Percentiles rank a stretch among this genome's conserved stretches.
These are phyloP conservation scores for Claviceps lovelessii DNA, from an alignment of 2,329 filamentous ascomycete species.

Conservation along the genomic window DNA sequence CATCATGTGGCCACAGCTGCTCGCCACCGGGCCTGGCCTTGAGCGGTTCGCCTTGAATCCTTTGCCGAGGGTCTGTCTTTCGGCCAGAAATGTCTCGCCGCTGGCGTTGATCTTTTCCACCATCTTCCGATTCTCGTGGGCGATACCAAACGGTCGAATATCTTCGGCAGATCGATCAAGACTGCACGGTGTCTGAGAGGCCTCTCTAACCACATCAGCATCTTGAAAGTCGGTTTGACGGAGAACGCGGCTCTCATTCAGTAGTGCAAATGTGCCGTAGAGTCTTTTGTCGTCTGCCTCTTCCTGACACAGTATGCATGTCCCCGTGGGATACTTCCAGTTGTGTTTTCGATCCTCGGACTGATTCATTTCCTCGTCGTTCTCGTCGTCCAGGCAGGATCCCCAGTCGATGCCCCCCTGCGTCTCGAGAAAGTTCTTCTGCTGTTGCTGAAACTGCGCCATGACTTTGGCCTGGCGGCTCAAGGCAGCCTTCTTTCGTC, in stretches of 20 bases:
- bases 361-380: constrained; percentile 44
- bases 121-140: constrained; percentile 67
- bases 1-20: constrained; percentile 96
- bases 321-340: constrained; percentile 85
- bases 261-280: constrained; percentile 84
- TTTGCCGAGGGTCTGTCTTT: constrained; percentile 74
- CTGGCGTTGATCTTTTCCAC: constrained; percentile 62
- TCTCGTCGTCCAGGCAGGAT: constrained; percentile 59
- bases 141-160: constrained; percentile 78
- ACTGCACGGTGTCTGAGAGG: constrained; percentile 59
- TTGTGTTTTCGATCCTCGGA: constrained; percentile 47
- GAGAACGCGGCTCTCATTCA: constrained; percentile 74
- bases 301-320: constrained; percentile 93
- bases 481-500: constrained; percentile 79
- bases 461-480: constrained; percentile 88
- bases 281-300: constrained; percentile 79
- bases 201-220: constrained; percentile 71
- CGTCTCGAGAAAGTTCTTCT: constrained; percentile 84
- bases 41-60: constrained; percentile 63
- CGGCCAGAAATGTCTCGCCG: constrained; percentile 56
- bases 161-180: constrained; percentile 74
- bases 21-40: constrained; percentile 64
- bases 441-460: constrained; percentile 96
- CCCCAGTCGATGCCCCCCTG: constrained; percentile 84
- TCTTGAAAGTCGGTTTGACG: constrained; percentile 76